These are phyloP conservation scores for Russula virescens DNA, from an alignment of 768 basidiomycete genomes.

Conservation along the genomic window DNA sequence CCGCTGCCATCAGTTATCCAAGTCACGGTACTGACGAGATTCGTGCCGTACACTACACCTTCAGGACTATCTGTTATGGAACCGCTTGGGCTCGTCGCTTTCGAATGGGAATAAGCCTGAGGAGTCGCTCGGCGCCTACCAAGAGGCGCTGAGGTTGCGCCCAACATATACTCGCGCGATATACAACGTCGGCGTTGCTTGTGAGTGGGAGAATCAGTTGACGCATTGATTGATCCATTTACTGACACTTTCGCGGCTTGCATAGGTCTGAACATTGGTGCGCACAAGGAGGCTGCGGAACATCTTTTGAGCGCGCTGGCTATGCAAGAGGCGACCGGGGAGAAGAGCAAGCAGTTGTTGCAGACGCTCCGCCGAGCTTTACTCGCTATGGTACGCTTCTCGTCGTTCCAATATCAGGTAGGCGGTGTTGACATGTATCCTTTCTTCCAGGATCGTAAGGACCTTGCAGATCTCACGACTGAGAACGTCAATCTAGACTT, in stretches of 20 bases:
- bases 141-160: constrained; percentile 81
- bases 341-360: constrained; percentile 85
- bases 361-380: constrained; percentile 80
- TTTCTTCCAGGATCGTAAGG: constrained; percentile 57
- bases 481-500: constrained; percentile 56
- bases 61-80: constrained; percentile 93
- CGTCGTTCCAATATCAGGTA: background rate
- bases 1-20: background rate
- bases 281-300: constrained; percentile 91
- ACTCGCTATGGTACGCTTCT: constrained; percentile 61
- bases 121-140: constrained; percentile 85
- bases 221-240: too few species aligned
- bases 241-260: constrained; percentile 11
- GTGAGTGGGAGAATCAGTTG: too few species aligned
- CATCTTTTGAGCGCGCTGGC: constrained; percentile 85
- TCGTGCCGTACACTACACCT: background rate
- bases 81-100: constrained; percentile 87
- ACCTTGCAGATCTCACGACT: constrained; percentile 74
- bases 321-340: constrained; percentile 65
- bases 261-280: constrained; percentile 90
- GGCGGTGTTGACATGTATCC: constrained; percentile 5
- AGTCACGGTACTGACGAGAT: background rate
- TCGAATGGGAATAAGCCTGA: constrained; percentile 95
- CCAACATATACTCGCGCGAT: constrained; percentile 97
- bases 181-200: constrained; percentile 97